A percentile compares a stretch with the other conserved stretches of the same genome.
phyloP scores from a whole-genome alignment of 2,329 filamentous ascomycete genomes.

The Didymellaceae sp. region DNA sequence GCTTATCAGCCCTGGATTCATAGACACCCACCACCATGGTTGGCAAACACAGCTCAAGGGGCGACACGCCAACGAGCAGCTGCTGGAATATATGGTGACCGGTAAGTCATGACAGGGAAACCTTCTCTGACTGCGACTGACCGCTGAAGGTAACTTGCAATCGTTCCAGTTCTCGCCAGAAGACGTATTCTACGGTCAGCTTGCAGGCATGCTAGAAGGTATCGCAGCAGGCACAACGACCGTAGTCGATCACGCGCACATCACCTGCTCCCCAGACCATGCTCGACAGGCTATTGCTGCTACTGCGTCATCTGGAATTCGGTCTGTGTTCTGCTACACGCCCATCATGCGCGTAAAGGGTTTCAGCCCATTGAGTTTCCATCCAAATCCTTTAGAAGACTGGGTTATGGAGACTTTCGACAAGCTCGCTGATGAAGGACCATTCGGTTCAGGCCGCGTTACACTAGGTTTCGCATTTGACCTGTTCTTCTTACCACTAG shows the following conservation, averaged over 20 bases:
- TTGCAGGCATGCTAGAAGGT: conserved; percentile 56
- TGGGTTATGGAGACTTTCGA: conserved; percentile 49
- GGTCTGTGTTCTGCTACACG: conserved; percentile 53
- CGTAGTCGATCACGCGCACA: conserved; percentile 60
- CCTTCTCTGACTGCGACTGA: conserved; percentile 46
- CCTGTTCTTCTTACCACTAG: conserved; percentile 49
- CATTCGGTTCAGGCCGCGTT: conserved; percentile 43
- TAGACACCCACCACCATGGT: conserved; percentile 58
- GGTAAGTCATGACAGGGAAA: conserved; percentile 33
- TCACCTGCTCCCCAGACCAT: conserved; percentile 48
- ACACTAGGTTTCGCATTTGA: conserved; percentile 56
- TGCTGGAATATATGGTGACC: conserved; percentile 53
- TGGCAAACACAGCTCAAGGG: conserved; percentile 65
- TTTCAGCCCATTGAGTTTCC: conserved; percentile 57
- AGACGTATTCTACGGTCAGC: conserved; percentile 39
- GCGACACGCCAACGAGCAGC: conserved; percentile 57
- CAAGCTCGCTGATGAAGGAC: conserved; percentile 40
- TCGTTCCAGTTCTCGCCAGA: conserved; percentile 36
- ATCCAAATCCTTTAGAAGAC: conserved; percentile 56
- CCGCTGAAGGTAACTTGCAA: conserved; percentile 46
- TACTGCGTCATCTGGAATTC: conserved; percentile 54
- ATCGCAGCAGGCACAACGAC: conserved; percentile 63
- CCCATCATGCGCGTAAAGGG: conserved; percentile 40
- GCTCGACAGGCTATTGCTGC: conserved; percentile 48
- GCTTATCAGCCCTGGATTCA: conserved; percentile 63